These are phyloP conservation scores for Carpinus fangiana DNA, from an alignment of 306 rosid genomes.

Conservation along the genomic window DNA sequence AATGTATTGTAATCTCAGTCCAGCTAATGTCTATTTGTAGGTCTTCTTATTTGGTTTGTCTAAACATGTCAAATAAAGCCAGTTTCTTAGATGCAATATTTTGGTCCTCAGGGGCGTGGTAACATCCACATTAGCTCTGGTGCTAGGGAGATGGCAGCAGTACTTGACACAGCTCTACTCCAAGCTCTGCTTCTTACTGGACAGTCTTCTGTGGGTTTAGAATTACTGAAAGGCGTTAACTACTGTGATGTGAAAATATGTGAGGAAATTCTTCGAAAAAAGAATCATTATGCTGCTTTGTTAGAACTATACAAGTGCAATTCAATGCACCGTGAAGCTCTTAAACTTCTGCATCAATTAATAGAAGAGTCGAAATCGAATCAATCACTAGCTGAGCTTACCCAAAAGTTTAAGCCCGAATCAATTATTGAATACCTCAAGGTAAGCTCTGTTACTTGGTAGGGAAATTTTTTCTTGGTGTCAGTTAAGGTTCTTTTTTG, in stretches of 20 bases:
- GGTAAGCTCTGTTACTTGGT: slow-evolving; percentile 46
- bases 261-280: slow-evolving; percentile 77
- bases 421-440: slow-evolving; percentile 95
- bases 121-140: slow-evolving; percentile 62
- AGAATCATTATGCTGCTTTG: slow-evolving; percentile 60
- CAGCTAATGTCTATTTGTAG: background rate
- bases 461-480: slow-evolving; percentile 16
- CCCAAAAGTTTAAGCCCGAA: slow-evolving; percentile 77
- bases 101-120: slow-evolving; percentile 66
- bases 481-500: background rate
- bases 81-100: slow-evolving; percentile 1
- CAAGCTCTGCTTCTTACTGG: slow-evolving; percentile 95
- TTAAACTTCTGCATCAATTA: slow-evolving; percentile 75
- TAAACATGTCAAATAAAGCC: background rate
- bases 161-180: slow-evolving; percentile 87
- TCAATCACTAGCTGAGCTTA: slow-evolving; percentile 50
- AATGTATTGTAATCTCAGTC: background rate
- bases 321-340: slow-evolving; percentile 92
- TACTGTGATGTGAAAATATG: slow-evolving; percentile 89
- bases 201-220: slow-evolving; percentile 69
- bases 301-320: slow-evolving; percentile 92
- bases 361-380: slow-evolving; percentile 73
- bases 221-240: slow-evolving; percentile 76
- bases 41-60: background rate
- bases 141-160: slow-evolving; percentile 91